Base-by-base conservation (phyloP, 495 filamentous ascomycete species). In the Neurospora sp. region DNA sequence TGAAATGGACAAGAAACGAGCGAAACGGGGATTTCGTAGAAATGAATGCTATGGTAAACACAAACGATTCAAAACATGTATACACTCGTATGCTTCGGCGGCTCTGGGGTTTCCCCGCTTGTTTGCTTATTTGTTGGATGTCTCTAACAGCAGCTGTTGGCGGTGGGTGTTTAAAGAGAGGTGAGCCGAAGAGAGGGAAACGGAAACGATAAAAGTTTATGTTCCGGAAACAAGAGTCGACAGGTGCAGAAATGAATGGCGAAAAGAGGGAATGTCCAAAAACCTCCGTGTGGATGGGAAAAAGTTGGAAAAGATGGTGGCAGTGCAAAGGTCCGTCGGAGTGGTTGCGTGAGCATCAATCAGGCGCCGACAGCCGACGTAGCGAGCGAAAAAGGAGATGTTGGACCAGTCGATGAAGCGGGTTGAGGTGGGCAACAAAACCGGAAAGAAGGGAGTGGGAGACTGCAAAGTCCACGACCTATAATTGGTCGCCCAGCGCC, bases 211-310 rank as follows among this genome's bases (percentile, higher is more conserved):
- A 69, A 48, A 48, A 22, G 12, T 16, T 61, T 61, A 61, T 16
- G 53, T 31, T 14, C 22, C 22, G 22, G 22, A 27, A 59, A 16
- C 48, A 59, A 59, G 6, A 59, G n/a, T 27, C 10, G 20, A 27
- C 48, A 59, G 73, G 35, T 41, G 59, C 39, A 70, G 22, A 7
- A 22, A 68, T 53, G 70, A 70, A 35, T 71, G 39, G 75, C 38
- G 14, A 38, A 22, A 27, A 27, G 61, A 35, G 42, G 20, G 40
- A 68, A 39, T 38, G 27, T 69, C 39, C 46, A 44, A 53, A 6
- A 37, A 37, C 35, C 35, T 37, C 35, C 35, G 48, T 31, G 48
- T 14, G 22, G 20, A 31, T 61, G 22, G 6, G 53, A 16, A 61
- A 31, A 31, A 16, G 22, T 14, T 31, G 53, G 53, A 61, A 61